Percentiles rank a stretch among this genome's conserved stretches.
phyloP scores from a whole-genome alignment of 352 stramenopile species.

The Blastocystis sp. region DNA sequence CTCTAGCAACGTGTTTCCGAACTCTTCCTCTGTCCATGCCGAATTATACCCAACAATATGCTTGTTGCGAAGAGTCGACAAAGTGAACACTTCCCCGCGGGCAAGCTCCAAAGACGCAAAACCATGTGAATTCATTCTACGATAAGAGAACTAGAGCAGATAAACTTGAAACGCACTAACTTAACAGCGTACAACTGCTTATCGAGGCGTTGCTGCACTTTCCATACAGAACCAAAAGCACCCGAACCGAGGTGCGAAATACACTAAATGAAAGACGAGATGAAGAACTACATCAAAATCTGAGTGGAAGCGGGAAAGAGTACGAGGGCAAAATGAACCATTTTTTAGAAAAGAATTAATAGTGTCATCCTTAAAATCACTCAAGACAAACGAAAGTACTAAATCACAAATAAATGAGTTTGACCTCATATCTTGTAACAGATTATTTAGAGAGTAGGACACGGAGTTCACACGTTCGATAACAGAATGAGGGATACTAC shows the following conservation, averaged over 20 bases:
- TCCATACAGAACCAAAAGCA: conserved; percentile 30
- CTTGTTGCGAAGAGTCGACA: conserved; percentile 20
- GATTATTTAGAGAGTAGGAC: neutral
- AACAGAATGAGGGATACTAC: neutral
- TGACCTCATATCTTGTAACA: neutral
- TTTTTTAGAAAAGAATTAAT: neutral
- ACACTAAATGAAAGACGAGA: neutral
- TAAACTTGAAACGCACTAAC: neutral
- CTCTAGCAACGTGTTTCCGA: neutral
- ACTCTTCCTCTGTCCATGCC: conserved; percentile 32
- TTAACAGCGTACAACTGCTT: conserved; percentile 41
- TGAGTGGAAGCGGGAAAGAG: neutral
- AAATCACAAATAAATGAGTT: neutral
- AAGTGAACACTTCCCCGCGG: conserved; percentile 3
- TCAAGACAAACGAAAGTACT: neutral
- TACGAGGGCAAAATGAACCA: neutral
- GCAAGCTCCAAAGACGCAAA: neutral
- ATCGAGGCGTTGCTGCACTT: neutral
- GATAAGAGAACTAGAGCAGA: neutral
- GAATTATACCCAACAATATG: conserved; percentile 40
- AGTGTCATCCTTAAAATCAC: neutral
- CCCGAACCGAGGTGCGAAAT: neutral
- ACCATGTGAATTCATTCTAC: neutral
- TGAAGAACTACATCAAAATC: neutral
- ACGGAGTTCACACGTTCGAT: neutral